These are phyloP conservation scores for Globisporangium carolinianum DNA, from an alignment of 352 stramenopile species.

Conservation along the genomic window DNA sequence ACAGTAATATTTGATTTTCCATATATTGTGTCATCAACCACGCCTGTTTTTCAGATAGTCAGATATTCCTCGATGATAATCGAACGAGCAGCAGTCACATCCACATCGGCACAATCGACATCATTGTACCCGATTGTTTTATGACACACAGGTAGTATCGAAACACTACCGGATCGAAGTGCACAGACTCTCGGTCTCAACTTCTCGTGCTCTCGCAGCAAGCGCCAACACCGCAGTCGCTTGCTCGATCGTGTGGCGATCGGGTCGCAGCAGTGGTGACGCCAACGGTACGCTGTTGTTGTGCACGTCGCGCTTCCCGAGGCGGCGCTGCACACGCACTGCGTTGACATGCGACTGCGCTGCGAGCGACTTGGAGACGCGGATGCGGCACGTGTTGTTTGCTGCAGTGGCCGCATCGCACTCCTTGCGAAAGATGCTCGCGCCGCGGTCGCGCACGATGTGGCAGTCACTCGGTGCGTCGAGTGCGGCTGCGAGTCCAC, in stretches of 20 bases:
- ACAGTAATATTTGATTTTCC: no score
- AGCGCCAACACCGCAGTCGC: slow-evolving; percentile 3
- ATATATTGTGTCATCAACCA: no score
- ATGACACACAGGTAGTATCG: not conserved
- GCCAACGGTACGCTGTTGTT: not conserved
- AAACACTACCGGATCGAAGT: not conserved
- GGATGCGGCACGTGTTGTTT: slow-evolving; percentile 29
- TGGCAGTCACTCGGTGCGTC: slow-evolving; percentile 22
- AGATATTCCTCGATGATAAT: no score
- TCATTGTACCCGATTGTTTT: no score
- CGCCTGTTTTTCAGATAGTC: no score
- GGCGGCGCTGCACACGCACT: slow-evolving; percentile 27
- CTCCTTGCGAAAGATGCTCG: slow-evolving; percentile 46
- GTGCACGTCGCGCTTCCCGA: slow-evolving; percentile 25
- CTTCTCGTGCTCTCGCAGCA: not conserved
- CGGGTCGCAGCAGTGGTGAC: slow-evolving; percentile 27
- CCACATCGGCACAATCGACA: no score
- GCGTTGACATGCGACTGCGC: slow-evolving; percentile 36
- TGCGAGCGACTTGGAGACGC: slow-evolving; percentile 27
- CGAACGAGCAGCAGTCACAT: no score
- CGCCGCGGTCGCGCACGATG: slow-evolving; percentile 28
- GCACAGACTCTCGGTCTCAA: not conserved
- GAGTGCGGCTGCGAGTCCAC: slow-evolving; percentile 35
- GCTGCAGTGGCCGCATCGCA: slow-evolving; percentile 21
- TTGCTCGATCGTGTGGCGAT: slow-evolving; percentile 23